Percentiles rank a stretch among this genome's conserved stretches.
These are phyloP conservation scores for Suillus spraguei DNA, from an alignment of 768 basidiomycete species.

Conservation along the genomic window DNA sequence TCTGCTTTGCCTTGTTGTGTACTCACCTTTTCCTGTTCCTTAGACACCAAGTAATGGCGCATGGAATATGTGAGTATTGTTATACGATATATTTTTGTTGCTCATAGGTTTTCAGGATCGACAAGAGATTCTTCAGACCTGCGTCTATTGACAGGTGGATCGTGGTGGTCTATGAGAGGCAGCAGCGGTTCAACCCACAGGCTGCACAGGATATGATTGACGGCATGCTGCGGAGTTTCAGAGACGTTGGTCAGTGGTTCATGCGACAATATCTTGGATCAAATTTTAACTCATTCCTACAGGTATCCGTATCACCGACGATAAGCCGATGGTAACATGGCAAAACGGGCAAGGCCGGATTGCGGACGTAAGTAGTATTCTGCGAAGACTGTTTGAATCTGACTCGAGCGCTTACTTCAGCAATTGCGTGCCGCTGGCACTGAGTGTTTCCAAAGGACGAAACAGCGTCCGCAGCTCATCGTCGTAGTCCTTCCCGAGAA, in stretches of 20 bases:
- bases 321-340: constrained; percentile 49
- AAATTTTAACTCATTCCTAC: neutral
- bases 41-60: constrained; percentile 66
- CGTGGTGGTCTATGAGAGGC: constrained; percentile 67
- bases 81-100: constrained; percentile 5
- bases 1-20: neutral
- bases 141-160: constrained; percentile 58
- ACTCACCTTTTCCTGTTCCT: constrained; percentile 11
- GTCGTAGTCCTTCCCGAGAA: constrained; percentile 74
- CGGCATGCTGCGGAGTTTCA: constrained; percentile 51
- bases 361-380: constrained; percentile 37
- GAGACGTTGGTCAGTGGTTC: constrained; percentile 57
- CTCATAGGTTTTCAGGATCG: constrained; percentile 49
- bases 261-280: neutral
- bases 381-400: neutral
- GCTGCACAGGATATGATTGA: constrained; percentile 55
- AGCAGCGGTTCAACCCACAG: constrained; percentile 53
- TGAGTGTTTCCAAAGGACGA: constrained; percentile 43
- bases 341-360: constrained; percentile 61
- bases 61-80: constrained; percentile 70
- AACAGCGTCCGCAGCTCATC: constrained; percentile 54
- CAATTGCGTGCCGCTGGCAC: constrained; percentile 55
- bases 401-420: constrained; percentile 23
- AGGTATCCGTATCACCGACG: constrained; percentile 63
- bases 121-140: constrained; percentile 68